Base-by-base conservation (phyloP, 2,329 filamentous ascomycete genomes). In the Chalaropsis ovoidea region DNA sequence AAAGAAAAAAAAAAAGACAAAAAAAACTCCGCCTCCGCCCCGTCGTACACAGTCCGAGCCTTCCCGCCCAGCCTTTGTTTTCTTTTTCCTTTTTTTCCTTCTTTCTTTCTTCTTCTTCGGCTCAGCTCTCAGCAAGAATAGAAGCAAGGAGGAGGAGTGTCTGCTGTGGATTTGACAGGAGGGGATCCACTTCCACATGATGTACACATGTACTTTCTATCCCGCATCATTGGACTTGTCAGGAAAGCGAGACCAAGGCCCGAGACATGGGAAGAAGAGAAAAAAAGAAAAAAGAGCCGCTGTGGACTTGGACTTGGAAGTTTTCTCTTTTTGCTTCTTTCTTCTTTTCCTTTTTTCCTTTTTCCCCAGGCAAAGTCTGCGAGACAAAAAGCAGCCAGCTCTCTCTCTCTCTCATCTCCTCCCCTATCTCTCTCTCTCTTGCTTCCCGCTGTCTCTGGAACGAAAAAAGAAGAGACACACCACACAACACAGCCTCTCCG, bases 71-170 rank as follows among this genome's bases (percentile, higher is more conserved):
- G 31, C 42, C 42, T 13, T 43, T 43, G 7, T n/a, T 43, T 43
- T 10, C 11, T 43, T 15, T 43, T 43, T 43, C 10, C 10, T 43
- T 43, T 13, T 43, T n/a, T 10, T 43, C 13, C 7, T 43, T 17
- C 47, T 19, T 5, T 10, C 22, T 56, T 56, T 22, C 31, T 56
- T 56, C 27, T 35, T 27, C 22, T 17, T 31, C 11, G 7, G 17
- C 52, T 56, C 24, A 56, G 47, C 47, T 49, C 19, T 49, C 47
- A 24, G 47, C 47, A 49, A 19, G n/a, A 49, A 49, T 49, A 49
- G n/a, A n/a, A 49, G 47, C 47, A 49, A 49, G 47, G 47, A 49
- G 47, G 43, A 47, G 43, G 11, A 11, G 11, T 17, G 11, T 11
- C 7, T 11, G 19, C 47, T 22, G 8, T 31, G 31, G 31, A 31